phyloP scores from a whole-genome alignment of 1,284 basidiomycete species.

The Boletellus dicymbophilus region DNA sequence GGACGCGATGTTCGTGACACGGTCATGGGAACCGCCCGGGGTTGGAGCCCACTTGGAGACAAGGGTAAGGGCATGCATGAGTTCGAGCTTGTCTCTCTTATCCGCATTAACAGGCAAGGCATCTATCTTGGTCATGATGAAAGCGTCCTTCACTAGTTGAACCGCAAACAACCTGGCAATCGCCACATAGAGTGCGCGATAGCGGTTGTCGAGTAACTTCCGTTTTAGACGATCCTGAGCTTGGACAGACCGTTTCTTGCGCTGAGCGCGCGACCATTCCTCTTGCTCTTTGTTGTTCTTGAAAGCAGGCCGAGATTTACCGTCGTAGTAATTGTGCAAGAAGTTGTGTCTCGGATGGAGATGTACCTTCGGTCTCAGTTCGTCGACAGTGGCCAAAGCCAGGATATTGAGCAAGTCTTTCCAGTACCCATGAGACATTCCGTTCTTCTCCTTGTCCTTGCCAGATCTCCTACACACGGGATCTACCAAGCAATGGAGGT shows the following conservation, averaged over 20 bases:
- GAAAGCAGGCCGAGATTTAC: constrained; percentile 13
- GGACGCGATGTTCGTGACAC: constrained; percentile 61
- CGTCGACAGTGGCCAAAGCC: constrained; percentile 49
- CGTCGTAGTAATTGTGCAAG: constrained; percentile 33
- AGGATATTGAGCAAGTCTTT: constrained; percentile 70
- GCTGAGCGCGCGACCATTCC: constrained; percentile 30
- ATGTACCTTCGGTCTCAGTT: constrained; percentile 36
- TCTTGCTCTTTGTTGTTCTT: constrained; percentile 21
- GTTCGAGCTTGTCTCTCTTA: constrained; percentile 35
- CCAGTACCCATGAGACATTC: constrained; percentile 65
- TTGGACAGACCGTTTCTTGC: constrained; percentile 23
- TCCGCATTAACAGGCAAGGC: constrained; percentile 26
- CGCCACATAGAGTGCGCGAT: constrained; percentile 61
- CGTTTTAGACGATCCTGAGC: constrained; percentile 39
- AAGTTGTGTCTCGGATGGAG: constrained; percentile 22
- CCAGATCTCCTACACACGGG: constrained; percentile 42
- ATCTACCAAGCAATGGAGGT: constrained; percentile 51
- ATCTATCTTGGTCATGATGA: constrained; percentile 37
- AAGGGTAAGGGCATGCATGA: constrained; percentile 50
- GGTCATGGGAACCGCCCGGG: constrained; percentile 58
- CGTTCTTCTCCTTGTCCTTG: constrained; percentile 26
- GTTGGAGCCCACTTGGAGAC: constrained; percentile 73
- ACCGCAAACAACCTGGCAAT: constrained; percentile 62
- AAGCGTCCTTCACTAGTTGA: constrained; percentile 49
- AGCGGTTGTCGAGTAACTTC: constrained; percentile 49